Evolutionary conservation across 495 filamentous ascomycete species (phyloP), one percentile per base, ranked within the genome.

Genomic region (Penicillium samsonianum): DNA sequence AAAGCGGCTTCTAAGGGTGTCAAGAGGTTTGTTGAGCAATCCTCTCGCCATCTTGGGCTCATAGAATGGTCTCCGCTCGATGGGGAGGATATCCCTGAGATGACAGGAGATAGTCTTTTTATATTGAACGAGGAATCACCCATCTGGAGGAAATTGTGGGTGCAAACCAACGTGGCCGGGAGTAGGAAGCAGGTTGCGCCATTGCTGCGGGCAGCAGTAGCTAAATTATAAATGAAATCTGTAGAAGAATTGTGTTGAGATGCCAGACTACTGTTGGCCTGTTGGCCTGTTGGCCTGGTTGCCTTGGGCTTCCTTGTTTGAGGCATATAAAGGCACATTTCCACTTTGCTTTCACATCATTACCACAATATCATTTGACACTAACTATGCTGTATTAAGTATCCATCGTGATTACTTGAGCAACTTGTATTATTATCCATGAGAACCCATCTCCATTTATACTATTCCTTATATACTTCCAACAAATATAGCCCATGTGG

Each of bases 141-240:
- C 0, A n/a, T 49, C 7, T 75, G 69, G 68, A 64, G 69, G 8
- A 64, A 65, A 46, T 77, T 87, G 28, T 93, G 90, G 89, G 70
- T 75, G 61, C 92, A 96, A 78, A 72, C 69, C 23, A 80, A 85
- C 62, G 60, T 87, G 22, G 78, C 80, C 47, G 78, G 84, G 57
- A 96, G 92, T 71, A 78, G 93, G 62, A 98, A 98, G 75, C 87
- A 91, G 78, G 90, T 98, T 41, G 92, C 87, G 31, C 93, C 93
- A 30, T 73, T 96, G 71, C 59, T 98, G 62, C 82, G 91, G 65
- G 81, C 82, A 59, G 84, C 80, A 20, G 80, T 91, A 66, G 73
- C 74, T 50, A 71, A 73, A 45, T 53, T 71, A 33, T 65, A 61
- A 57, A 55, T 17, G 16, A 47, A 25, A 37, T 37, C 6, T 23